Evolutionary conservation across 1,284 basidiomycete species (phyloP).

Genomic region (Irpex sp.): DNA sequence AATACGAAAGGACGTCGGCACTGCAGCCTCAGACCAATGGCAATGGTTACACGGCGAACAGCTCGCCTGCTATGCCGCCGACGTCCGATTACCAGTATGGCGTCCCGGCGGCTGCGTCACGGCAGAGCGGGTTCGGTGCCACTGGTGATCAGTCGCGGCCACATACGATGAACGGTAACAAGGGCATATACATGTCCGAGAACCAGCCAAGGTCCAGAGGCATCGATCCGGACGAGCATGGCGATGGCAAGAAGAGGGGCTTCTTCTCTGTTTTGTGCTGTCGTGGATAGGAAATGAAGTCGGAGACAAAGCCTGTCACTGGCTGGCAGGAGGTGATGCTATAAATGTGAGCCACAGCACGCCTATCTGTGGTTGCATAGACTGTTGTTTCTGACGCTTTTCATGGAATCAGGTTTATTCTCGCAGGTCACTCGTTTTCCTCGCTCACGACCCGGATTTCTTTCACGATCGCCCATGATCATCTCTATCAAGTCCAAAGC

Average conservation of each 20-base stretch:
- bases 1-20: slow-evolving; percentile 59
- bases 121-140: slow-evolving; percentile 39
- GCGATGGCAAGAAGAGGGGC: slow-evolving; percentile 40
- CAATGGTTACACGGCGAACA: slow-evolving; percentile 7
- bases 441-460: background rate
- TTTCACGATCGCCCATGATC: background rate
- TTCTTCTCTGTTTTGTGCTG: slow-evolving; percentile 64
- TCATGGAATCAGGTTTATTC: background rate
- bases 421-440: background rate
- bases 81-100: slow-evolving; percentile 58
- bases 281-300: slow-evolving; percentile 48
- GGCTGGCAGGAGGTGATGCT: slow-evolving; percentile 20
- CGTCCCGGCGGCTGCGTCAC: background rate
- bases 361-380: background rate
- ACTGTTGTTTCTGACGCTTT: background rate
- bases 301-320: slow-evolving; percentile 1
- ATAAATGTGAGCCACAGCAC: slow-evolving; percentile 15
- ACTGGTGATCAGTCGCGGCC: slow-evolving; percentile 33
- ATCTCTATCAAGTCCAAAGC: background rate
- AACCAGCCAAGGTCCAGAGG: slow-evolving; percentile 39
- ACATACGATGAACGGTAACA: slow-evolving; percentile 19
- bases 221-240: slow-evolving; percentile 55
- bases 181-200: slow-evolving; percentile 49
- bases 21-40: slow-evolving; percentile 37
- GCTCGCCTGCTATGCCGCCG: slow-evolving; percentile 25